Evolutionary conservation across 495 filamentous ascomycete genomes (phyloP), one percentile per base, ranked within the genome.

Genomic region (Umbilicaria muhlenbergii): DNA sequence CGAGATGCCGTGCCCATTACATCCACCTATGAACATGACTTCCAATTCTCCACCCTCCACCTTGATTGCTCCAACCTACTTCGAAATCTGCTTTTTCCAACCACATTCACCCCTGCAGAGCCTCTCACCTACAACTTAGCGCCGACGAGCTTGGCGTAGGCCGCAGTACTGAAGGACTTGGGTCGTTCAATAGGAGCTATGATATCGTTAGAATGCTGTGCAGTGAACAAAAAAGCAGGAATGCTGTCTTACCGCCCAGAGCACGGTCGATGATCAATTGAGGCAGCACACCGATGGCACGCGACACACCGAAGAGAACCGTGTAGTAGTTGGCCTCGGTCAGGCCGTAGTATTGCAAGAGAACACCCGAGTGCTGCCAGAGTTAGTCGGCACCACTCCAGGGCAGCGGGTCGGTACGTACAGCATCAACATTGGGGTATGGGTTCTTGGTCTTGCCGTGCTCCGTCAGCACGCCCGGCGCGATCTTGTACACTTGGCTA

Each of bases 241-340:
- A 60, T 73, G 85, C 82, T 54, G 85, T 85, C 43, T 81, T 81
- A 55, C 78, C 75, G 53, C 91, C 91, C 43, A 96, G 75, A 46
- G 91, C 91, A 64, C 91, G 92, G 76, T 98, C 91, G 61, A 96
- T 95, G 76, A 98, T 98, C 58, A 98, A 74, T 75, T 98, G 91
- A 47, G 91, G 92, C 46, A 96, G 80, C 48, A 96, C 91, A 80
- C 91, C 91, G 54, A 98, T 81, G 51, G 92, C 91, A 62, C 91
- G 82, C 50, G 87, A 94, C 16, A 98, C 92, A 75, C 91, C 91
- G 67, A 98, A 98, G 56, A 96, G 81, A 43, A 98, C 91, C 46
- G 91, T 98, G 80, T 98, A 98, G 80, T 91, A 98, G 80, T 80
- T 95, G 63, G 91, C 81, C 74, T 98, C 89, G 47, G 83, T 96